Evolutionary conservation across 352 stramenopile species (phyloP).

Genomic region (Hyaloperonospora arabidopsidis): DNA sequence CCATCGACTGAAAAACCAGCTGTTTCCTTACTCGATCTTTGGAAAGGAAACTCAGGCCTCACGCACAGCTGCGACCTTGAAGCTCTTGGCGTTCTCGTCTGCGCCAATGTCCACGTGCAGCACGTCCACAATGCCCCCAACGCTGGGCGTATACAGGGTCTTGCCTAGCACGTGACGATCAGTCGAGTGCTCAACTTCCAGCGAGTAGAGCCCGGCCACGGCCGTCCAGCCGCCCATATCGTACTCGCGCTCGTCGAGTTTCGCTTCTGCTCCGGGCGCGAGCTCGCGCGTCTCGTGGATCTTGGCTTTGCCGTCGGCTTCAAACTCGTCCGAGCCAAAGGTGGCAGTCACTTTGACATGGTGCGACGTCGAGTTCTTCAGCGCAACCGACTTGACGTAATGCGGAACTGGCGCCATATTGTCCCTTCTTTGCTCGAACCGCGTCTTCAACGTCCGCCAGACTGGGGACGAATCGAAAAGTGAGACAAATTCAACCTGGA

Average conservation of each 20-base stretch:
- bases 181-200: slow-evolving; percentile 43
- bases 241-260: slow-evolving; percentile 58
- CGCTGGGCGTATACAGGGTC: slow-evolving; percentile 46
- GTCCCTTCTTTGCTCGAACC: no score
- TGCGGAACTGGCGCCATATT: slow-evolving; percentile 43
- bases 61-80: slow-evolving; percentile 38
- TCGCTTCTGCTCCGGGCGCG: slow-evolving; percentile 29
- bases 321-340: slow-evolving; percentile 68
- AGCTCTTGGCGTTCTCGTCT: slow-evolving; percentile 26
- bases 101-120: slow-evolving; percentile 55
- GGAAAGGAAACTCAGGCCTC: slow-evolving; percentile 22
- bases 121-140: slow-evolving; percentile 47
- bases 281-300: slow-evolving; percentile 50
- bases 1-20: neutral
- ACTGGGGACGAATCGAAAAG: no score
- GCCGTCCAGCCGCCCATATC: slow-evolving; percentile 75
- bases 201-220: slow-evolving; percentile 43
- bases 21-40: neutral
- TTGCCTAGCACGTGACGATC: slow-evolving; percentile 24
- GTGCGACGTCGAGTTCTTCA: slow-evolving; percentile 64
- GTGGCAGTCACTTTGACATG: slow-evolving; percentile 45
- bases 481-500: neutral
- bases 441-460: no score
- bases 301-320: slow-evolving; percentile 56
- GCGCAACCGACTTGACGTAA: slow-evolving; percentile 64